Percentiles rank a stretch among this genome's conserved stretches.
These are phyloP conservation scores for Neoboletus brunneissimus DNA, from an alignment of 768 basidiomycete species.

Conservation along the genomic window DNA sequence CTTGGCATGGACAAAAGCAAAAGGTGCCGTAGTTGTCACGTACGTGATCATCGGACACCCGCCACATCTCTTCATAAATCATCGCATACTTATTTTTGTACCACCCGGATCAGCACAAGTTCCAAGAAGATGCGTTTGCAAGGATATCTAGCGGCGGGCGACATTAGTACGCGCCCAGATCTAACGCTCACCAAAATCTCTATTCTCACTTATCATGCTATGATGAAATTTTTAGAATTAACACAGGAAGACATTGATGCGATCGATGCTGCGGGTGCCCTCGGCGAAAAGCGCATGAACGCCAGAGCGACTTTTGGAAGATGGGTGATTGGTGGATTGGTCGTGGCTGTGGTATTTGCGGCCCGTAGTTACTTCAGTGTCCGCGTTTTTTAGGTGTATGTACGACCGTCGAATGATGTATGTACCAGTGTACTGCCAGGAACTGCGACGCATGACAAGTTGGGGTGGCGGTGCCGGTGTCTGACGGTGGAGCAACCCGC, in stretches of 20 bases:
- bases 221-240: conserved; percentile 37
- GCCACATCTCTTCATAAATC: neutral
- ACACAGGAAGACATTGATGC: conserved; percentile 49
- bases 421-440: neutral
- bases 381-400: neutral
- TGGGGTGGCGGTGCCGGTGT: neutral
- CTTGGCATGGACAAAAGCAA: conserved; percentile 68
- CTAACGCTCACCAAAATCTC: neutral
- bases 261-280: conserved; percentile 56
- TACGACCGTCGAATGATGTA: neutral
- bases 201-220: neutral
- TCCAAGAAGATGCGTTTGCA: conserved; percentile 63
- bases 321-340: neutral
- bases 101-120: conserved; percentile 45
- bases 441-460: neutral
- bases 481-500: neutral
- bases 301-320: neutral
- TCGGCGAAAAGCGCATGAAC: conserved; percentile 7
- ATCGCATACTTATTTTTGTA: neutral
- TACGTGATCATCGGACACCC: conserved; percentile 25
- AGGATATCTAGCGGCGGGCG: conserved; percentile 66
- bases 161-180: conserved; percentile 43
- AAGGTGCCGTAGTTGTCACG: conserved; percentile 66
- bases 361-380: conserved; percentile 11
- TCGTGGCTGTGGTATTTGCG: conserved; percentile 3